Conservation (phyloP, 495 filamentous ascomycete species). For the Penicillium herquei region DNA sequence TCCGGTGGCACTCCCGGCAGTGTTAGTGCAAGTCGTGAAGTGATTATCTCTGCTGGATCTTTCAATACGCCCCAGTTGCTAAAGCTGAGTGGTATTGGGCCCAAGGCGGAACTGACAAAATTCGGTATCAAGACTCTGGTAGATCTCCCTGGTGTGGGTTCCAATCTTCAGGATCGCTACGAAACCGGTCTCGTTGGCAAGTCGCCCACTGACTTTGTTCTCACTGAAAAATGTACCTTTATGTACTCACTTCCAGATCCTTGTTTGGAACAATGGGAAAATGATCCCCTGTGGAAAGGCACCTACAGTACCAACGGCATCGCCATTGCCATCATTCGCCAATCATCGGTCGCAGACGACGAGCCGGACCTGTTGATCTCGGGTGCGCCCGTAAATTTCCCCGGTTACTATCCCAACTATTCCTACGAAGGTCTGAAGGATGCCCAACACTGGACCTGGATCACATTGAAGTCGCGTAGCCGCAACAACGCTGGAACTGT, state of each 20-base stretch:
- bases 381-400: slow-evolving; percentile 50
- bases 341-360: slow-evolving; percentile 34
- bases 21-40: slow-evolving; percentile 53
- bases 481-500: slow-evolving; percentile 53
- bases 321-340: slow-evolving; percentile 42
- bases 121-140: slow-evolving; percentile 49
- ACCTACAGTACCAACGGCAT: slow-evolving; percentile 50
- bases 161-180: slow-evolving; percentile 66
- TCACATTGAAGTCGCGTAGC: slow-evolving; percentile 49
- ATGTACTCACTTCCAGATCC: slow-evolving; percentile 38
- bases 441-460: slow-evolving; percentile 43
- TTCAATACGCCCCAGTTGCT: slow-evolving; percentile 67
- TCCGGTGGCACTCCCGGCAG: slow-evolving; percentile 40
- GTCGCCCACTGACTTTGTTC: slow-evolving; percentile 43
- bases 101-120: slow-evolving; percentile 43
- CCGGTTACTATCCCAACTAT: slow-evolving; percentile 37
- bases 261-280: slow-evolving; percentile 49
- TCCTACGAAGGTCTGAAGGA: slow-evolving; percentile 26
- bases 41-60: slow-evolving; percentile 61
- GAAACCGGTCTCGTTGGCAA: slow-evolving; percentile 51
- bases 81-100: slow-evolving; percentile 65
- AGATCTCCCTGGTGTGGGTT: slow-evolving; percentile 62
- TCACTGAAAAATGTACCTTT: slow-evolving; percentile 50
- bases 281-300: slow-evolving; percentile 35
- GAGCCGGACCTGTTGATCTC: slow-evolving; percentile 51